Percentiles rank a stretch among this genome's conserved stretches.
Conservation (phyloP, 257 asterid species). For the Rehmannia glutinosa region DNA sequence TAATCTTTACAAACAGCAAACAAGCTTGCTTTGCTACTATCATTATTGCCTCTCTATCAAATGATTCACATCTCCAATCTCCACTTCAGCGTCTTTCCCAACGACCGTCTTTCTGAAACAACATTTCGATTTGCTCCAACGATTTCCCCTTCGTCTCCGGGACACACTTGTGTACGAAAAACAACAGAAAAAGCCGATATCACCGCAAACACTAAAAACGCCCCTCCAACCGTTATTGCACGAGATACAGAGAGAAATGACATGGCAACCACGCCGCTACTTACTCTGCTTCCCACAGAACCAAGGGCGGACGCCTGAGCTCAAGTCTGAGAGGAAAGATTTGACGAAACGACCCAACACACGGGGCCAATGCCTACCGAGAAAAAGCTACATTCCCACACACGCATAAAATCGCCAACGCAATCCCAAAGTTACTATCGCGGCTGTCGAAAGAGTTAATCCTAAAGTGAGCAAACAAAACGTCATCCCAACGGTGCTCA, state of each 20-base stretch:
- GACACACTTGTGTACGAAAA: slow-evolving; percentile 37
- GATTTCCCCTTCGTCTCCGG: slow-evolving; percentile 77
- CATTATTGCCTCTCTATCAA: slow-evolving; percentile 33
- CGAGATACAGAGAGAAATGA: slow-evolving; percentile 44
- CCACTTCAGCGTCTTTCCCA: slow-evolving; percentile 42
- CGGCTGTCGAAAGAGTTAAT: slow-evolving; percentile 27
- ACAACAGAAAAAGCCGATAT: slow-evolving; percentile 52
- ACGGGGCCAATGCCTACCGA: slow-evolving; percentile 72
- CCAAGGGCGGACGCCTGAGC: slow-evolving; percentile 66
- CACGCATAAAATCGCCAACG: slow-evolving; percentile 35
- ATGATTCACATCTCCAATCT: slow-evolving; percentile 46
- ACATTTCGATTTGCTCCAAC: slow-evolving; percentile 58
- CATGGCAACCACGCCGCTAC: slow-evolving; percentile 64
- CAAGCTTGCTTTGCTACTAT: too few species aligned
- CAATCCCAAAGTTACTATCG: slow-evolving; percentile 23
- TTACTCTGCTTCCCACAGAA: slow-evolving; percentile 57
- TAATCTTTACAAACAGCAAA: too few species aligned
- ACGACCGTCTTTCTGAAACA: slow-evolving; percentile 35
- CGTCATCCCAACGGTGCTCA: slow-evolving; percentile 64
- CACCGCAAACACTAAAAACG: slow-evolving; percentile 46
- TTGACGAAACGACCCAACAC: slow-evolving; percentile 68
- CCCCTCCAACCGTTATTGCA: slow-evolving; percentile 58
- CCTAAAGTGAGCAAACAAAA: slow-evolving; percentile 44
- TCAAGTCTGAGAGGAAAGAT: slow-evolving; percentile 55
- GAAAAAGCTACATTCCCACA: slow-evolving; percentile 70